These are phyloP conservation scores for Pythium pectinolyticum DNA, from an alignment of 352 stramenopile genomes.

Conservation along the genomic window DNA sequence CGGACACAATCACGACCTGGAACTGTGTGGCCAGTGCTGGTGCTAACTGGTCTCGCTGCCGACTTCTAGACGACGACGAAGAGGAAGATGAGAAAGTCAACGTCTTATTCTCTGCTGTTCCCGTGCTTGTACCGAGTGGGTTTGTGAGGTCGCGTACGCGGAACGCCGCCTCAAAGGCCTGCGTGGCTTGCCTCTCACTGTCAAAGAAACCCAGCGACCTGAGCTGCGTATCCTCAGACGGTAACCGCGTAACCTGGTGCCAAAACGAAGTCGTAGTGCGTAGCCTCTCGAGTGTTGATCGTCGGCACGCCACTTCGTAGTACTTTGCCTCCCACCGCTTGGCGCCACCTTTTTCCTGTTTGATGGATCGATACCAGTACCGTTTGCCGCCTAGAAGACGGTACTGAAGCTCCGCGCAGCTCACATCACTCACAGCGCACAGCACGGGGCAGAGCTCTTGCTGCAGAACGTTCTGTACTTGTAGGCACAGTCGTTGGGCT, in stretches of 20 bases:
- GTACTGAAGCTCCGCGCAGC: conserved; percentile 58
- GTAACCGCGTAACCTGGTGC: conserved; percentile 37
- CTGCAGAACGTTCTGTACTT: conserved; percentile 10
- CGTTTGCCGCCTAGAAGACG: conserved; percentile 51
- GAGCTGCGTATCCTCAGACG: conserved; percentile 47
- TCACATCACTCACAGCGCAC: conserved; percentile 37
- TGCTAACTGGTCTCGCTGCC: conserved; percentile 23
- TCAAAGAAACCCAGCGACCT: conserved; percentile 60
- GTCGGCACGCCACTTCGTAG: conserved; percentile 53
- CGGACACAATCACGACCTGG: conserved; percentile 51
- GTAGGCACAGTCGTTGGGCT: conserved; percentile 5
- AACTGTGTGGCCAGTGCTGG: conserved; percentile 38
- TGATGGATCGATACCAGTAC: conserved; percentile 71
- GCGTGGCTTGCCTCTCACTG: conserved; percentile 44
- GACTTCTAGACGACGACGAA: neutral
- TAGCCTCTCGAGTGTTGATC: conserved; percentile 32
- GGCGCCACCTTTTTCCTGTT: conserved; percentile 56
- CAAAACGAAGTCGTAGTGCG: conserved; percentile 23
- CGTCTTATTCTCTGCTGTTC: neutral
- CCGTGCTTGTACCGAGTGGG: conserved; percentile 14
- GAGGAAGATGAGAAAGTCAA: no score
- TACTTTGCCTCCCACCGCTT: conserved; percentile 62
- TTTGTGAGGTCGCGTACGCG: conserved; percentile 23
- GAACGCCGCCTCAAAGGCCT: conserved; percentile 36
- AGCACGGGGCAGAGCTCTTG: neutral